phyloP scores from a whole-genome alignment of 2,329 filamentous ascomycete species.

The Capronia coronata region DNA sequence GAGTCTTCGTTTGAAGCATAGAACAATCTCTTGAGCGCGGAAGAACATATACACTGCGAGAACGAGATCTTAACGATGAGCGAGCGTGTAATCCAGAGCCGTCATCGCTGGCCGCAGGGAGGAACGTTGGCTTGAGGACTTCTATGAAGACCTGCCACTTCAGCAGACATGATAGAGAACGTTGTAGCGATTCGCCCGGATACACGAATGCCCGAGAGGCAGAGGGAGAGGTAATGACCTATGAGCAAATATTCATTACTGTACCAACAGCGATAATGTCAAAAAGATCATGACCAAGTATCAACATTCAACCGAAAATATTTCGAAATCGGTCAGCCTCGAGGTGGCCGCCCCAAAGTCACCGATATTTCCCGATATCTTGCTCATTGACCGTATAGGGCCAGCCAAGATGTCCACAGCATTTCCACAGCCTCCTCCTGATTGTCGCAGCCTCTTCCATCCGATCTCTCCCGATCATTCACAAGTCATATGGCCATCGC shows the following conservation, averaged over 20 bases:
- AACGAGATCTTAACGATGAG: too few species aligned
- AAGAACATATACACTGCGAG: not conserved
- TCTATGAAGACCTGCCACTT: not conserved
- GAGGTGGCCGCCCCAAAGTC: not conserved
- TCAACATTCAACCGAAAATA: too few species aligned
- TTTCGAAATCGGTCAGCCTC: constrained; percentile 5
- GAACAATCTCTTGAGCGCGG: not conserved
- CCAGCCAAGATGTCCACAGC: not conserved
- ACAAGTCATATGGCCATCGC: constrained; percentile 1
- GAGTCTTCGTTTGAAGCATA: constrained; percentile 42
- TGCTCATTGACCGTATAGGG: not conserved
- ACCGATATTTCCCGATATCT: constrained; percentile 4
- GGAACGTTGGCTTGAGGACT: not conserved
- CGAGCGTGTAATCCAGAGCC: too few species aligned
- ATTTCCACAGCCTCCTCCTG: constrained; percentile 7
- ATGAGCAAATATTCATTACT: not conserved
- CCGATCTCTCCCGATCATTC: constrained; percentile 7
- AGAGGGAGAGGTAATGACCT: not conserved
- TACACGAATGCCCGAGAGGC: too few species aligned
- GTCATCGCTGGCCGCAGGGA: not conserved
- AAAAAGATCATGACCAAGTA: not conserved
- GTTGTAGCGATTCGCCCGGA: too few species aligned
- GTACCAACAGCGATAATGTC: not conserved
- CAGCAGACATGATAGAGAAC: too few species aligned
- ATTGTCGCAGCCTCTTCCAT: constrained; percentile 5